These are phyloP conservation scores for Suillus paluster DNA, from an alignment of 768 basidiomycete genomes.

Conservation along the genomic window DNA sequence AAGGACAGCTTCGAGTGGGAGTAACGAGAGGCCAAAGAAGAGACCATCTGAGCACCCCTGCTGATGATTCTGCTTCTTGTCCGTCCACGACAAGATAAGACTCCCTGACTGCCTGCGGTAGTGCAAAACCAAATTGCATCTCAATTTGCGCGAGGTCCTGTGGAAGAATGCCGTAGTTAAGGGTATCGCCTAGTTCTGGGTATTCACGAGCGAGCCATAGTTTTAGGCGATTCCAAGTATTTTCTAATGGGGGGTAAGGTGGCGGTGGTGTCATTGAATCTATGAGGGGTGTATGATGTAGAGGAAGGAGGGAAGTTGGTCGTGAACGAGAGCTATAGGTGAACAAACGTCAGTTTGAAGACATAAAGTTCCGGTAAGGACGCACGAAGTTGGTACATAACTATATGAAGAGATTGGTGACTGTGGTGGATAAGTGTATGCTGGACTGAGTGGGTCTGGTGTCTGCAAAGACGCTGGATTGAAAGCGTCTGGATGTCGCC, in stretches of 20 bases:
- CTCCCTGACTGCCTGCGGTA: constrained; percentile 89
- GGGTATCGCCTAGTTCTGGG: constrained; percentile 93
- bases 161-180: constrained; percentile 88
- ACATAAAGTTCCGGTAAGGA: constrained; percentile 12
- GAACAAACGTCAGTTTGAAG: constrained; percentile 8
- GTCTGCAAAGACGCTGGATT: constrained; percentile 55
- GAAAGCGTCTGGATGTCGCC: constrained; percentile 62
- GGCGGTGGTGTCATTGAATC: constrained; percentile 41
- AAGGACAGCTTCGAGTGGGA: constrained; percentile 91
- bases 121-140: constrained; percentile 78
- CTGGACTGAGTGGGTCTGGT: constrained; percentile 51
- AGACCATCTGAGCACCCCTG: constrained; percentile 89
- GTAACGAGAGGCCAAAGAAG: constrained; percentile 92
- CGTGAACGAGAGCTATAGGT: constrained; percentile 46
- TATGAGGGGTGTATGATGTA: constrained; percentile 59
- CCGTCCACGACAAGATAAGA: constrained; percentile 89
- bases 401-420: constrained; percentile 57
- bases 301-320: constrained; percentile 65
- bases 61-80: constrained; percentile 89
- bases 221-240: constrained; percentile 85
- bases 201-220: constrained; percentile 85
- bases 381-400: constrained; percentile 62
- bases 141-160: constrained; percentile 83
- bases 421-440: constrained; percentile 83
- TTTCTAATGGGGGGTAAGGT: constrained; percentile 76